Evolutionary conservation across 2,329 filamentous ascomycete genomes (phyloP).

Genomic region (Corynespora cassiicola): DNA sequence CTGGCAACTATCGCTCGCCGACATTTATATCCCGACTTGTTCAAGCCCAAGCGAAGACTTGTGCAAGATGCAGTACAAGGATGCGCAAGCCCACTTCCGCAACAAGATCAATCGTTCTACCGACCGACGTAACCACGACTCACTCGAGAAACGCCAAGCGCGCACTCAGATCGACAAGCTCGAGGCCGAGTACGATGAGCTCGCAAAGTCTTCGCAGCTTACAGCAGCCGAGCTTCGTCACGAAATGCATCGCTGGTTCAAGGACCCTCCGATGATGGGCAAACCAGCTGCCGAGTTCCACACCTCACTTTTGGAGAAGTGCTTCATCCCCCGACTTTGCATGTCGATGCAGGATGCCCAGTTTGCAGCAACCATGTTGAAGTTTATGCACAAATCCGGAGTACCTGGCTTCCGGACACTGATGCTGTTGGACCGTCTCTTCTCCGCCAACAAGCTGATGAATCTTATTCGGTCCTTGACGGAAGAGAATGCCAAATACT

Average conservation of each 20-base stretch:
- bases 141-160: conserved; percentile 70
- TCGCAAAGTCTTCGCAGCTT: conserved; percentile 58
- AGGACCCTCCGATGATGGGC: conserved; percentile 65
- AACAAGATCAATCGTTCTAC: conserved; percentile 58
- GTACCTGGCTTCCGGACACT: conserved; percentile 87
- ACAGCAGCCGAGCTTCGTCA: conserved; percentile 68
- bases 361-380: conserved; percentile 85
- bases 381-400: conserved; percentile 83
- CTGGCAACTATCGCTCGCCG: conserved; percentile 86
- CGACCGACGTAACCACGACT: conserved; percentile 69
- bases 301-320: conserved; percentile 83
- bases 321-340: conserved; percentile 85
- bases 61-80: conserved; percentile 77
- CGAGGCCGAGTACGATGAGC: conserved; percentile 59
- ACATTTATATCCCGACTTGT: conserved; percentile 72
- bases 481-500: conserved; percentile 86
- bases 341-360: conserved; percentile 87
- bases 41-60: conserved; percentile 63
- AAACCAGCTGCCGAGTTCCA: conserved; percentile 67
- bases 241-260: conserved; percentile 82
- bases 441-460: conserved; percentile 80
- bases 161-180: conserved; percentile 73
- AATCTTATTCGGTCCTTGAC: conserved; percentile 88
- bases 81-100: conserved; percentile 64
- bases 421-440: conserved; percentile 82